These are phyloP conservation scores for Solanum peruvianum DNA, from an alignment of 257 asterid species.

Conservation along the genomic window DNA sequence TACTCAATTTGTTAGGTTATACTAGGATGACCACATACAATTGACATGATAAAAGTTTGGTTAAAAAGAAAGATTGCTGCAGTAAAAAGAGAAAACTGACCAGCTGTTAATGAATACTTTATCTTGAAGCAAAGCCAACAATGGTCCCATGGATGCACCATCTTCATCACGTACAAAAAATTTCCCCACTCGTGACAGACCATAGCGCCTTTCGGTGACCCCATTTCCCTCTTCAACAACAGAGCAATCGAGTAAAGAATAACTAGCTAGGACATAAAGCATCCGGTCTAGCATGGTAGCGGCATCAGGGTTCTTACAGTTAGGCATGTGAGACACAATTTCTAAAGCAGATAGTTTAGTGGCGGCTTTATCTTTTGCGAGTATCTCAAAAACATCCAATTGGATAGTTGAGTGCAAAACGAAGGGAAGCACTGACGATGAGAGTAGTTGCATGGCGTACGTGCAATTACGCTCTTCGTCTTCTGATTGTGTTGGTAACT, in stretches of 20 bases:
- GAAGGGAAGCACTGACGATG: conserved; percentile 4
- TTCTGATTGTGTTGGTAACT: not conserved
- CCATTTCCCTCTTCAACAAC: not conserved
- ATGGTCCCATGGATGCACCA: conserved; percentile 15
- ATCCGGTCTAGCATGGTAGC: conserved; percentile 21
- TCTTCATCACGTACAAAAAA: conserved; percentile 12
- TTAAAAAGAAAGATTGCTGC: not conserved
- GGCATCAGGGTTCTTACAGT: conserved; percentile 1
- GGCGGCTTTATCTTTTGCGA: conserved; percentile 6
- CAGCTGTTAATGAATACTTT: conserved; percentile 8
- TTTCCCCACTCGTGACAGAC: conserved; percentile 12
- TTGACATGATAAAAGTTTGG: not conserved
- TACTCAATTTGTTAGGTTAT: not conserved
- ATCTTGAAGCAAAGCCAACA: conserved; percentile 10
- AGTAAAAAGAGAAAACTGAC: not conserved
- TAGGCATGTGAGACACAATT: conserved; percentile 12
- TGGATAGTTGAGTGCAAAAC: conserved; percentile 18
- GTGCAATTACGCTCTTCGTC: conserved; percentile 9
- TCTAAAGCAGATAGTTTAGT: conserved; percentile 15
- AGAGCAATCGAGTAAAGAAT: conserved; percentile 17
- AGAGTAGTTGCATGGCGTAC: conserved; percentile 12
- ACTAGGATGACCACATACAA: not conserved
- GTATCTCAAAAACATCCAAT: conserved; percentile 23
- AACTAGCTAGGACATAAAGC: conserved; percentile 23
- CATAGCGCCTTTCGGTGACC: not conserved